A percentile compares a stretch with the other conserved stretches of the same genome.
These are phyloP conservation scores for Trametes elegans DNA, from an alignment of 768 basidiomycete species.

Conservation along the genomic window DNA sequence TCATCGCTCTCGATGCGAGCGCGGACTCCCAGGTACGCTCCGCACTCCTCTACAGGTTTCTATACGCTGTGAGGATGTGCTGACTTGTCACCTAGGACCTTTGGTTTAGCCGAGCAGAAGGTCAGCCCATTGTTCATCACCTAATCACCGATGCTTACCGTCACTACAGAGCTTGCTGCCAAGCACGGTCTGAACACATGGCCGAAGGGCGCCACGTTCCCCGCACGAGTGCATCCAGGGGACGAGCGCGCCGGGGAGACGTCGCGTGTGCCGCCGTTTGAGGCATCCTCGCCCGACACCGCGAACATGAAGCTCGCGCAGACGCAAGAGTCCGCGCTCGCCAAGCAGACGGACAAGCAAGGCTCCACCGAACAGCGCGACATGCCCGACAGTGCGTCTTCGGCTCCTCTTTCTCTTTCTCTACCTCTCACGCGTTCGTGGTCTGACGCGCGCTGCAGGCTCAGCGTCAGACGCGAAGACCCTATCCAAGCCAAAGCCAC, in stretches of 20 bases:
- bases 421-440: too few relatives aligned
- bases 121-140: neutral
- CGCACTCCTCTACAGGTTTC: neutral
- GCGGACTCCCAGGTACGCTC: constrained; percentile 25
- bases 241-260: constrained; percentile 3
- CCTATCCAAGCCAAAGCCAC: neutral
- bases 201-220: constrained; percentile 28
- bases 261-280: constrained; percentile 2
- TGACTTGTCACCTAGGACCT: constrained; percentile 17
- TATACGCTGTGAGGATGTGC: too few relatives aligned
- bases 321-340: constrained; percentile 26
- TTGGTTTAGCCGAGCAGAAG: constrained; percentile 30
- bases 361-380: constrained; percentile 15
- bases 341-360: constrained; percentile 23
- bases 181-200: constrained; percentile 26
- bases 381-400: constrained; percentile 18
- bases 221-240: constrained; percentile 11
- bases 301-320: constrained; percentile 25
- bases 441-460: neutral
- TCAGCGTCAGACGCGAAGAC: neutral
- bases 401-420: too few relatives aligned
- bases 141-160: too few relatives aligned
- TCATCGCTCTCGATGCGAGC: constrained; percentile 29
- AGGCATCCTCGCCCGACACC: constrained; percentile 8
- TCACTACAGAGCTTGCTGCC: constrained; percentile 24